Evolutionary conservation across 257 asterid genomes (phyloP).

Genomic region (Echites panduratus): DNA sequence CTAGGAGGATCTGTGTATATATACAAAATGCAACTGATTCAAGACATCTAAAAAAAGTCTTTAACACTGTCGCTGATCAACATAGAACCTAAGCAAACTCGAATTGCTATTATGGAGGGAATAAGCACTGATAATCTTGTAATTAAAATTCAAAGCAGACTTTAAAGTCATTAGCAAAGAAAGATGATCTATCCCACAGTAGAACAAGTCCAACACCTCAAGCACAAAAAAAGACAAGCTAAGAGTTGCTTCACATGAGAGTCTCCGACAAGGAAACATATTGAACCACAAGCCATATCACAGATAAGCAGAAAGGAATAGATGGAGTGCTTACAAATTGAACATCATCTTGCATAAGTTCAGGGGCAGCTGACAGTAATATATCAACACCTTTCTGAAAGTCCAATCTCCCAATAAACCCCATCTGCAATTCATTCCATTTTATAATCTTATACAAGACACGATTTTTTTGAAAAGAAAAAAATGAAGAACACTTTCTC

Average conservation of each 20-base stretch:
- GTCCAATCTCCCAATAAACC: conserved; percentile 94
- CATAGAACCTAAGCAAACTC: neutral
- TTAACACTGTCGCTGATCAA: neutral
- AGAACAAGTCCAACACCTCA: neutral
- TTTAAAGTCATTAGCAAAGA: neutral
- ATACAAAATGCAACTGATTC: neutral
- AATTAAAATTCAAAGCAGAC: neutral
- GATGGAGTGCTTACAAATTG: conserved; percentile 53
- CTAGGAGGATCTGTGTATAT: neutral
- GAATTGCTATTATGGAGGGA: neutral
- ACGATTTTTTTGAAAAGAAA: neutral
- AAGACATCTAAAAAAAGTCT: neutral
- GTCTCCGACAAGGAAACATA: neutral
- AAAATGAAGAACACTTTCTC: conserved; percentile 17
- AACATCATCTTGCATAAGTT: conserved; percentile 83
- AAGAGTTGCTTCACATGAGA: neutral
- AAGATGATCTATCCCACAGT: neutral
- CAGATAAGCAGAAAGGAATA: neutral
- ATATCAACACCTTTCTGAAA: conserved; percentile 95
- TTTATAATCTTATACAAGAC: conserved; percentile 14
- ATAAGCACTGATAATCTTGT: neutral
- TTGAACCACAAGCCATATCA: neutral
- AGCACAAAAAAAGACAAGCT: neutral
- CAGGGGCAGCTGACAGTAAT: conserved; percentile 75
- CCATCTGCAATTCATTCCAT: conserved; percentile 47